Conservation (phyloP, 2,329 filamentous ascomycete species). For the Tolypocladium tundrense region DNA sequence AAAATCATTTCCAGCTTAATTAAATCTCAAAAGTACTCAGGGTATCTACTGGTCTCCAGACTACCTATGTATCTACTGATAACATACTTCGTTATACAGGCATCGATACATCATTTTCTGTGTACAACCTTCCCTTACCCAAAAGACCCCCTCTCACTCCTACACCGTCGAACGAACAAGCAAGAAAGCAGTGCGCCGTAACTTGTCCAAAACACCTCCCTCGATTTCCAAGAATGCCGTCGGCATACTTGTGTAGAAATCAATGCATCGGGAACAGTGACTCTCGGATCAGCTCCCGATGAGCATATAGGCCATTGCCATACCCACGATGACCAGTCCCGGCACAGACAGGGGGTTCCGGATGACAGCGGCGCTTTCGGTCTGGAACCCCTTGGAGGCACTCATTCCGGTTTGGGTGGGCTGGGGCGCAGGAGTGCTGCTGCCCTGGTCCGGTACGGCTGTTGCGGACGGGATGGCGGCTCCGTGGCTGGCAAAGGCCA, state of each 20-base stretch:
- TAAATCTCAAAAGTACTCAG: background rate
- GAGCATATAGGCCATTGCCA: slow-evolving; percentile 9
- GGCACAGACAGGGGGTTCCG: slow-evolving; percentile 5
- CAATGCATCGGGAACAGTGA: background rate
- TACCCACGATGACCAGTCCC: slow-evolving; percentile 7
- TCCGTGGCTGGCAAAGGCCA: slow-evolving; percentile 37
- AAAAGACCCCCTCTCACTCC: background rate
- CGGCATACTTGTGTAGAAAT: background rate
- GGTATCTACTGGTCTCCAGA: background rate
- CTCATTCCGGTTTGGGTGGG: slow-evolving; percentile 11
- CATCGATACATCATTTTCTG: background rate
- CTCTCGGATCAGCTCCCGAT: background rate
- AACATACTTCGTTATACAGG: background rate
- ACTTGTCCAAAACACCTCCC: background rate
- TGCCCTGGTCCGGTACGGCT: slow-evolving; percentile 27
- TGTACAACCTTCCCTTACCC: too few species aligned
- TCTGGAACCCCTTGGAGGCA: slow-evolving; percentile 22
- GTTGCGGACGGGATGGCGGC: slow-evolving; percentile 42
- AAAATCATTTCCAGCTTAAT: background rate
- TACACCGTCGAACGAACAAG: background rate
- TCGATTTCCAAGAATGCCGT: background rate
- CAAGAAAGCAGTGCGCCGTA: background rate
- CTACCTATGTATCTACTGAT: background rate
- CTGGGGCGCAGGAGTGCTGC: slow-evolving; percentile 11
- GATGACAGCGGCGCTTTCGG: slow-evolving; percentile 8